A percentile compares a stretch with the other conserved stretches of the same genome.
Conservation (phyloP, 176 grass and related monocot species). For the Rhipidocladum racemiflorum region DNA sequence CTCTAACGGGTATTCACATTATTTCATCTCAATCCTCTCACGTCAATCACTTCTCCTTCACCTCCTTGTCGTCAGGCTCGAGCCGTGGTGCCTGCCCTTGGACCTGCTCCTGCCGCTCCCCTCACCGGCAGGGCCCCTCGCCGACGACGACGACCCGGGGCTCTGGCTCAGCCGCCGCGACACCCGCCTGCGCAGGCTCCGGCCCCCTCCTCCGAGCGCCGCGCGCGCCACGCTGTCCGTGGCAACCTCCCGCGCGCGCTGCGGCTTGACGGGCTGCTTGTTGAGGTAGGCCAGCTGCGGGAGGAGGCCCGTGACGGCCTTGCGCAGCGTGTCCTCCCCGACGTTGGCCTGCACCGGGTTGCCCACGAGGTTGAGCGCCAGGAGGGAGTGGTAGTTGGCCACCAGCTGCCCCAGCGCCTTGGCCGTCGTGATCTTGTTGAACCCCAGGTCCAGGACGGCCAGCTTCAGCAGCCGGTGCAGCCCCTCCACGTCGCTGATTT, state of each 20-base stretch:
- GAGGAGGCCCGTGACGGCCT: conserved; percentile 63
- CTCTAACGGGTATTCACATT: neutral
- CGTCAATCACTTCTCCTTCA: neutral
- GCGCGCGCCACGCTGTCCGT: conserved; percentile 72
- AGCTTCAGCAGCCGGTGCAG: conserved; percentile 95
- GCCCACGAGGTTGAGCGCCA: conserved; percentile 83
- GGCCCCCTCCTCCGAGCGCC: conserved; percentile 35
- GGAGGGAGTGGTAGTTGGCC: conserved; percentile 93
- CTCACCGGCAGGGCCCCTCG: neutral
- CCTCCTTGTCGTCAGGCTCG: neutral
- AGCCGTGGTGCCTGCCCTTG: conserved; percentile 33
- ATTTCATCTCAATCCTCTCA: neutral
- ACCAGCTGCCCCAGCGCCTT: conserved; percentile 94
- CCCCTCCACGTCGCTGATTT: conserved; percentile 87
- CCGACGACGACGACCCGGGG: conserved; percentile 8
- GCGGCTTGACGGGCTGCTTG: conserved; percentile 80
- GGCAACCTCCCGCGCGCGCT: conserved; percentile 58
- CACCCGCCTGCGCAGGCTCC: conserved; percentile 36
- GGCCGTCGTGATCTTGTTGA: conserved; percentile 91
- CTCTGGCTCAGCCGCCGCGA: conserved; percentile 41
- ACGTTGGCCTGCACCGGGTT: conserved; percentile 91
- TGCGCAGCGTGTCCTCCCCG: conserved; percentile 84
- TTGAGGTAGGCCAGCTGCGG: conserved; percentile 79
- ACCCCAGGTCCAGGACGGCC: conserved; percentile 86
- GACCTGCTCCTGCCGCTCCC: conserved; percentile 24